Percentiles rank a stretch among this genome's conserved stretches.
Conservation (phyloP, 768 basidiomycete genomes). For the Termitomyces titanicus region DNA sequence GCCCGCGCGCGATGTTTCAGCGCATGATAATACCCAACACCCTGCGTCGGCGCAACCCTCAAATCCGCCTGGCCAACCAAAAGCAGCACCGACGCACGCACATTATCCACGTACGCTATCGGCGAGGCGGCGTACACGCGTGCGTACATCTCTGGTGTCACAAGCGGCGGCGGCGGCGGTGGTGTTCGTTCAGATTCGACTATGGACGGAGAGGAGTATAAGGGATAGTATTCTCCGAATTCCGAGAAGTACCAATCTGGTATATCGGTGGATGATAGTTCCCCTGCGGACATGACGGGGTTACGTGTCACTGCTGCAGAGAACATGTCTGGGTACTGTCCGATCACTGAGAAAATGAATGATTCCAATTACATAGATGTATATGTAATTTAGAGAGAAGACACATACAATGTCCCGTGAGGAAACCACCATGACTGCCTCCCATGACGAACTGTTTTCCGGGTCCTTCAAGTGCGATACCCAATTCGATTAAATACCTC, state of each 20-base stretch:
- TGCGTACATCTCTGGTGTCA: constrained; percentile 43
- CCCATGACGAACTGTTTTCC: constrained; percentile 57
- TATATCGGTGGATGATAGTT: constrained; percentile 57
- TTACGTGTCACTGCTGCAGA: constrained; percentile 63
- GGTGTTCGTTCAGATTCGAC: constrained; percentile 4
- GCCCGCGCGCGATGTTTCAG: constrained; percentile 41
- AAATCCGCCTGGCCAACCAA: constrained; percentile 59
- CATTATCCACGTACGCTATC: constrained; percentile 46
- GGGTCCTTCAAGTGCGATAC: constrained; percentile 42
- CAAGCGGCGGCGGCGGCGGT: constrained; percentile 23
- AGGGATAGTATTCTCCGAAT: constrained; percentile 37
- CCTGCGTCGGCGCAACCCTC: constrained; percentile 61
- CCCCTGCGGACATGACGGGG: constrained; percentile 63
- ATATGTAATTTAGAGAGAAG: no score
- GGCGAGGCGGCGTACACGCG: constrained; percentile 51
- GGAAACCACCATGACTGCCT: constrained; percentile 72
- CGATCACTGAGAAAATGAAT: constrained; percentile 43
- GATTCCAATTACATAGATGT: no score
- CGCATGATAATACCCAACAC: constrained; percentile 61
- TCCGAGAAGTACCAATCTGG: constrained; percentile 64
- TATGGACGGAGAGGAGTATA: constrained; percentile 29
- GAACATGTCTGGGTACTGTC: constrained; percentile 58
- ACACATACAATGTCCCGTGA: constrained; percentile 52
- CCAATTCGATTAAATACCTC: constrained; percentile 44
- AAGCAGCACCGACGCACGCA: constrained; percentile 52